A percentile compares a stretch with the other conserved stretches of the same genome.
Conservation (phyloP, 441 rosid species). For the Jatropha multifida region DNA sequence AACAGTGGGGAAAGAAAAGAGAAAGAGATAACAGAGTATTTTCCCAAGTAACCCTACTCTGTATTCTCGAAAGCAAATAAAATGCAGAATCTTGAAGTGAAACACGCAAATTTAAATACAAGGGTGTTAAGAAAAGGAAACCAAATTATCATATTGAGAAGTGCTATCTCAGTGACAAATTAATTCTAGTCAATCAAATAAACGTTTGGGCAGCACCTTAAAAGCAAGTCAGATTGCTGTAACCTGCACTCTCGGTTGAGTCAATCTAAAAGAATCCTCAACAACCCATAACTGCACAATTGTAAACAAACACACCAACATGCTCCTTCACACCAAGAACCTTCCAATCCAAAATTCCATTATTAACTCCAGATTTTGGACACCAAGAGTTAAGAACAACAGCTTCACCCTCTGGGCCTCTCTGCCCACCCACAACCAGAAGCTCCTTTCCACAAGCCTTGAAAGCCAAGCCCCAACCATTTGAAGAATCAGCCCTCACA, state of each 20-base stretch:
- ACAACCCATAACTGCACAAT: conserved; percentile 38
- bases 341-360: conserved; percentile 33
- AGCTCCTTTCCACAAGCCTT: conserved; percentile 35
- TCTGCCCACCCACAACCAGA: conserved; percentile 36
- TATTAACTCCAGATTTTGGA: conserved; percentile 29
- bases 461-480: conserved; percentile 40
- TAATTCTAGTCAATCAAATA: conserved; percentile 26
- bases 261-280: conserved; percentile 26
- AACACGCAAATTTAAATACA: conserved; percentile 23
- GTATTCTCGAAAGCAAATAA: conserved; percentile 16
- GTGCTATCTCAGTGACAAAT: conserved; percentile 22
- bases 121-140: conserved; percentile 22
- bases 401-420: conserved; percentile 34
- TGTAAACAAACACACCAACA: conserved; percentile 31
- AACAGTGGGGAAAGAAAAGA: neutral
- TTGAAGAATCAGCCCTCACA: conserved; percentile 36
- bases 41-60: conserved; percentile 13
- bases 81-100: conserved; percentile 20
- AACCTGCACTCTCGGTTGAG: conserved; percentile 19
- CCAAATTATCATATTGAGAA: conserved; percentile 24
- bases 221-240: conserved; percentile 21
- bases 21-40: neutral
- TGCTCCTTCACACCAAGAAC: conserved; percentile 34
- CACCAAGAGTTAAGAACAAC: conserved; percentile 34
- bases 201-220: conserved; percentile 17